Base-by-base conservation (phyloP, 1,284 basidiomycete genomes). In the Irpex sp. region DNA sequence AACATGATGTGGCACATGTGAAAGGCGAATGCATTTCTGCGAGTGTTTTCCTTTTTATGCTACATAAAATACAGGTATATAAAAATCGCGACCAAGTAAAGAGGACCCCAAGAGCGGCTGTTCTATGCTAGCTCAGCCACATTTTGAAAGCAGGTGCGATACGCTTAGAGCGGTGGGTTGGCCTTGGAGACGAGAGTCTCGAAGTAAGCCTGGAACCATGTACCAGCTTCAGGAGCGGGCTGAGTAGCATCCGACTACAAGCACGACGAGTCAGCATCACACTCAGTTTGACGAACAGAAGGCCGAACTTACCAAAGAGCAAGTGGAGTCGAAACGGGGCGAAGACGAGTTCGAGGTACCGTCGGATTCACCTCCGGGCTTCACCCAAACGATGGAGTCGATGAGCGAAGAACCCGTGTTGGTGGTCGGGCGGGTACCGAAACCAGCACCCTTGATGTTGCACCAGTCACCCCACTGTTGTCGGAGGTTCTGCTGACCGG, bases 301-400 rank as follows among this genome's bases (percentile, higher is more conserved):
- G 13, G 19, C 44, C 13, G 34, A 34, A 78, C 81, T 72, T 70
- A 83, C 81, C 77, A 76, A 64, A 72, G 76, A 70, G 71, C 85
- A 87, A 65, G 82, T 82, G 61, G 77, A 75, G 74, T 89, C 86
- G 73, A 79, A 88, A 61, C 86, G 81, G 17, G 81, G 68, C n/a
- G 86, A 75, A 13, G 81, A 82, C 57, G 77, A 80, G 79, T 88
- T 81, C 67, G 80, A 83, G 52, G 86, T 88, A 66, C 86, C 86
- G 71, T 88, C 86, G 65, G 79, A 84, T 75, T 88, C 86, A 67
- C 86, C 86, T 80, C 85, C 85, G 61, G 86, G 85, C 78, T 89
- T 88, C 68, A 86, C 81, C 86, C 85, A 88, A 65, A 87, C 85
- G 71, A 88, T 83, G 56, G 85, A 75, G 70, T 88, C 87, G 67